Evolutionary conservation across 2,329 filamentous ascomycete species (phyloP).

Genomic region (Sordariomycetes sp.): DNA sequence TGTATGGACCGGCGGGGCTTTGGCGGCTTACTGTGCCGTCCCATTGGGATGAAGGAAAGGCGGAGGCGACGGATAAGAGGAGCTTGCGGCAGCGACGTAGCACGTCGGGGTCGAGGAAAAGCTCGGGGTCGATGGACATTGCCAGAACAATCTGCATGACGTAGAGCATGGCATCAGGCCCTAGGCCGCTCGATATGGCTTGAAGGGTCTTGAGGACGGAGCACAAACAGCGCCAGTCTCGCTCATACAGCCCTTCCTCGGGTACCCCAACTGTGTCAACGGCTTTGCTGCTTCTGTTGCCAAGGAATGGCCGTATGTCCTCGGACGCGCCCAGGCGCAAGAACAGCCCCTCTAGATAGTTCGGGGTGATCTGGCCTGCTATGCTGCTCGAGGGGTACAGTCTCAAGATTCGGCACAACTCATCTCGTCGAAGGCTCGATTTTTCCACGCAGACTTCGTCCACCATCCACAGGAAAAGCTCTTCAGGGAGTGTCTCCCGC

Average conservation of each 20-base stretch:
- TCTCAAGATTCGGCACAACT: constrained; percentile 39
- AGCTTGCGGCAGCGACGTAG: constrained; percentile 14
- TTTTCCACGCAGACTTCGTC: constrained; percentile 44
- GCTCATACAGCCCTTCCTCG: constrained; percentile 19
- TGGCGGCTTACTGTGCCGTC: not conserved
- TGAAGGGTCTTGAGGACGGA: constrained; percentile 31
- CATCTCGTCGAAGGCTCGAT: not conserved
- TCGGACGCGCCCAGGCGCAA: constrained; percentile 43
- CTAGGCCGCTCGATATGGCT: constrained; percentile 23
- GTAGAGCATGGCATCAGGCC: constrained; percentile 21
- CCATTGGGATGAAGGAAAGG: not conserved
- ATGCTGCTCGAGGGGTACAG: constrained; percentile 49
- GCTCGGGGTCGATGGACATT: constrained; percentile 36
- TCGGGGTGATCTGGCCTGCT: constrained; percentile 29
- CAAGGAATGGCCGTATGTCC: constrained; percentile 22
- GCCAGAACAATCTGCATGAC: constrained; percentile 37
- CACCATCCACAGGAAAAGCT: constrained; percentile 57
- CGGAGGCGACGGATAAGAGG: not conserved
- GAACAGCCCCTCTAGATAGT: constrained; percentile 43
- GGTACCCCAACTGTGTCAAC: constrained; percentile 12
- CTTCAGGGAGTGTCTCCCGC: constrained; percentile 38
- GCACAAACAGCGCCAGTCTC: constrained; percentile 33
- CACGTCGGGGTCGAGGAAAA: constrained; percentile 16
- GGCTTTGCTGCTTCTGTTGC: constrained; percentile 5
- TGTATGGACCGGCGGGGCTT: not conserved